Evolutionary conservation across 345 rosid species (phyloP).

Genomic region (Corchorus capsularis): DNA sequence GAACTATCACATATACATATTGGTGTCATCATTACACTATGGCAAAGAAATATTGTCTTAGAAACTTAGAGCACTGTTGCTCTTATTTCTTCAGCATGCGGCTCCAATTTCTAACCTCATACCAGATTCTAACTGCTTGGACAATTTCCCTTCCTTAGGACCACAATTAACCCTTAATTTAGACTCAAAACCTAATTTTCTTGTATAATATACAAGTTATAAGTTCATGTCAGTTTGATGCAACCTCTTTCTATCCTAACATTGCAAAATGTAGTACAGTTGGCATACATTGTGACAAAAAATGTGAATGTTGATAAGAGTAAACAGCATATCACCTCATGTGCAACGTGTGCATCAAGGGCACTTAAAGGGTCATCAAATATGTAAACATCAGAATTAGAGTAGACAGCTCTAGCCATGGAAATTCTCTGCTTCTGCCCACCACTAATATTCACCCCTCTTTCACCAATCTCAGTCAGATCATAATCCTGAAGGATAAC

Average conservation of each 20-base stretch:
- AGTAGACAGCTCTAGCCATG: constrained; percentile 96
- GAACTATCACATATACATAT: neutral
- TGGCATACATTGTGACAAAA: neutral
- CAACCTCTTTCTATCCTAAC: neutral
- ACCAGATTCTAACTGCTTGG: too few species aligned
- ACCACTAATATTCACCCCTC: constrained; percentile 98
- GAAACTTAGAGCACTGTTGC: neutral
- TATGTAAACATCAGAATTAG: constrained; percentile 85
- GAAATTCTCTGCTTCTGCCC: constrained; percentile 99
- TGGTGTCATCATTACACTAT: neutral
- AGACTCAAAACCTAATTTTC: neutral
- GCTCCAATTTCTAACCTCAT: too few species aligned
- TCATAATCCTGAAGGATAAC: constrained; percentile 66
- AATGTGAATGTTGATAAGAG: constrained; percentile 4
- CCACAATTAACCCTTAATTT: neutral
- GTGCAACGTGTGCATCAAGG: constrained; percentile 90
- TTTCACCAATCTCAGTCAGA: constrained; percentile 95
- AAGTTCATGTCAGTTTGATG: neutral
- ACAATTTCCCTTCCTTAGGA: neutral
- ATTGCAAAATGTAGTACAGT: neutral
- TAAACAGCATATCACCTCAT: constrained; percentile 51
- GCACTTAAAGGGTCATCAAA: constrained; percentile 99
- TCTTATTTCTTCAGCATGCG: too few species aligned
- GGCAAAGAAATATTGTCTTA: neutral
- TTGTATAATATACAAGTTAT: neutral